Base-by-base conservation (phyloP, 2,329 filamentous ascomycete species). In the Plenodomus biglobosus region DNA sequence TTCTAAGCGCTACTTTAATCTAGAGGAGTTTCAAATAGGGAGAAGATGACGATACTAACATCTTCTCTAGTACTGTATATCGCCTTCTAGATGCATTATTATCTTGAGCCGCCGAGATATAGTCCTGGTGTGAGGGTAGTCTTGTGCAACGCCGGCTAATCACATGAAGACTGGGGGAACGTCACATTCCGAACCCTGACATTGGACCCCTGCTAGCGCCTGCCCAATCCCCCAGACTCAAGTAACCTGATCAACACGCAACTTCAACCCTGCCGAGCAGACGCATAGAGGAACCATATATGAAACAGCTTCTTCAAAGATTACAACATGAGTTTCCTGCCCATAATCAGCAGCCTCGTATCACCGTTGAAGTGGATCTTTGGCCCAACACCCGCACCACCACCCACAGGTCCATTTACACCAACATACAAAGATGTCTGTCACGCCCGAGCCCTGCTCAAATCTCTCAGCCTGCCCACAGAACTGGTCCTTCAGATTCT, bases 401-500 rank as follows among this genome's bases (percentile, higher is more conserved):
- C 36, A 30, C 42, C 38, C 8, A 16, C 36, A 7, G 40, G 16
- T 16, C 41, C 17, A 2, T 46, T 39, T 17, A 45, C 44, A 20
- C 53, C 56, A 21, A 57, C 53, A 19, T 68, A 66, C 44, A 45
- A 54, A 13, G 60, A 66, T 38, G 56, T 70, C 2, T 52, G 56
- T 39, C 49, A 50, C 20, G 55, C 52, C 5, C 61, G 67, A 17
- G 57, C 55, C 0, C 46, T 62, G 4, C 57, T 70, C 17, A 55
- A 59, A 16, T 20, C 46, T 1, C 46, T 61, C 6, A 50, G 52
- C 7, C 54, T 70, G 3, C 67, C 67, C 7, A 66, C 59, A 3
- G 67, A 70, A 22, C 55, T 70, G 15, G 61, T 62, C 2, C 60
- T 70, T 7, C 43, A 58, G 2, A 62, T 69, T 16, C 50, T 70